Evolutionary conservation across 148 eudicot species (phyloP).

Genomic region (Rhododendron henanense): DNA sequence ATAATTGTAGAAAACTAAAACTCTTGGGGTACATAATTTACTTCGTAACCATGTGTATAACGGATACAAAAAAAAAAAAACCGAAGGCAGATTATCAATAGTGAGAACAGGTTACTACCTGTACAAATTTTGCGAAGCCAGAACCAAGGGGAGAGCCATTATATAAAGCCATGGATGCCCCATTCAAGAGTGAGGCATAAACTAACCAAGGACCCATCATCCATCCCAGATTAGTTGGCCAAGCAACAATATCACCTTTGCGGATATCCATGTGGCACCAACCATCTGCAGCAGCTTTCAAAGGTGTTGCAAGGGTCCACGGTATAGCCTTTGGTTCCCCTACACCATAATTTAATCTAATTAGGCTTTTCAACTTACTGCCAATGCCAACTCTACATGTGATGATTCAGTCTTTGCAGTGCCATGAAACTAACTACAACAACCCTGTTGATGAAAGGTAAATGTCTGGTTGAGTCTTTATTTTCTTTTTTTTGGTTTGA

Average conservation of each 20-base stretch:
- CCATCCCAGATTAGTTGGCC: constrained; percentile 99
- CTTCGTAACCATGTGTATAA: background rate
- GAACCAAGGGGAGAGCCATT: constrained; percentile 89
- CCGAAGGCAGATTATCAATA: background rate
- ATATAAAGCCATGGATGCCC: constrained; percentile 82
- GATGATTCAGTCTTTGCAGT: background rate
- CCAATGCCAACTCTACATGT: background rate
- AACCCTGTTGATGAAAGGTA: background rate
- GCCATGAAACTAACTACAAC: background rate
- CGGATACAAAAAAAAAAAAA: background rate
- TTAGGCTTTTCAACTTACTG: constrained; percentile 8
- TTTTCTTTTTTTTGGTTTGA: background rate
- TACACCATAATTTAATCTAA: constrained; percentile 24
- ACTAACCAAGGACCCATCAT: constrained; percentile 99
- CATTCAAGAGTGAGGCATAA: constrained; percentile 79
- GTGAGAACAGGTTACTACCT: constrained; percentile 40
- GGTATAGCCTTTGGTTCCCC: constrained; percentile 99
- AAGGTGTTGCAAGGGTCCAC: constrained; percentile 79
- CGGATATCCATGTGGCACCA: constrained; percentile 93
- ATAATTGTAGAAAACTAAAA: background rate
- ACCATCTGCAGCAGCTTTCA: constrained; percentile 95
- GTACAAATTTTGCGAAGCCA: constrained; percentile 90
- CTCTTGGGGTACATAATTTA: background rate
- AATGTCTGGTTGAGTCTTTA: background rate
- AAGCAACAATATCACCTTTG: constrained; percentile 75